Percentiles rank a stretch among this genome's conserved stretches.
Conservation (phyloP, 2,329 filamentous ascomycete genomes). For the Diaporthe ampelina region DNA sequence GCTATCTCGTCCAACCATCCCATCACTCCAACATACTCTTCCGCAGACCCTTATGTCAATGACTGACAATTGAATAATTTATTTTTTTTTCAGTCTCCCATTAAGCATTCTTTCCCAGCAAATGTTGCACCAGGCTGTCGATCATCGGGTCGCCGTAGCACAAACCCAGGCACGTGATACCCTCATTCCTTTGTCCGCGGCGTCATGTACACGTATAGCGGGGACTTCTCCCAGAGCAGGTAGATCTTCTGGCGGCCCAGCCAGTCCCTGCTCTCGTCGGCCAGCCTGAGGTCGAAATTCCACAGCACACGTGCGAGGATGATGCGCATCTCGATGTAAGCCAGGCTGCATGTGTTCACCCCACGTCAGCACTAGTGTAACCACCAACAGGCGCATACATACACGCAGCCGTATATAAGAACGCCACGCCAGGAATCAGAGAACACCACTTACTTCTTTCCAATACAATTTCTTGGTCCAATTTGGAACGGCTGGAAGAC, state of each 20-base stretch:
- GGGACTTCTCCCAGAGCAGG: conserved; percentile 49
- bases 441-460: conserved; percentile 48
- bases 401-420: background rate
- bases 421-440: background rate
- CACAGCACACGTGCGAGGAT: conserved; percentile 52
- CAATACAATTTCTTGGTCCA: conserved; percentile 51
- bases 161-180: background rate
- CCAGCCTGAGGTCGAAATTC: conserved; percentile 51
- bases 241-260: conserved; percentile 47
- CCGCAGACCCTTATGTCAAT: background rate
- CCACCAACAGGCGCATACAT: background rate
- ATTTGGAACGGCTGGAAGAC: conserved; percentile 49
- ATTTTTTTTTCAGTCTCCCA: background rate
- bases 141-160: background rate
- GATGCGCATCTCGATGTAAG: conserved; percentile 53
- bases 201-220: conserved; percentile 48
- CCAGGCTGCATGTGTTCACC: conserved; percentile 46
- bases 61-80: background rate
- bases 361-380: conserved; percentile 32
- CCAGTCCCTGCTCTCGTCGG: conserved; percentile 47
- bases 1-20: background rate
- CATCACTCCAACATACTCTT: background rate
- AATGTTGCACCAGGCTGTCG: too few species aligned
- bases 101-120: background rate
- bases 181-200: conserved; percentile 15